Conservation (phyloP, 2,329 filamentous ascomycete genomes). For the Aspergillus flavus region DNA sequence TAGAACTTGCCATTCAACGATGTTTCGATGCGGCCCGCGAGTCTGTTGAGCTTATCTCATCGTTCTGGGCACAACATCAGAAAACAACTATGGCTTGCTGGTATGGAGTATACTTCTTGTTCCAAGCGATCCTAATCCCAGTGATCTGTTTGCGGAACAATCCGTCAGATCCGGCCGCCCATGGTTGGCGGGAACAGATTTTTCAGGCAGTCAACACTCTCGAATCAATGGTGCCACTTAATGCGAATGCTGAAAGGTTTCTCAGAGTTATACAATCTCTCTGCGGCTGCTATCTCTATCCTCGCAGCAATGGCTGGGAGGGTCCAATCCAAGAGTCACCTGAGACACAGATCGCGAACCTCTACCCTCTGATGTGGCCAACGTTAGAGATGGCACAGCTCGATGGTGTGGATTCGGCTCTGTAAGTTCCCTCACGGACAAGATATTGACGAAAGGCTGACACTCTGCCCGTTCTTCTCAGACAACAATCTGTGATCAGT, state of each 20-base stretch:
- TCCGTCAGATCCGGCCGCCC: not conserved
- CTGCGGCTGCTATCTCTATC: not conserved
- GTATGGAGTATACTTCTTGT: slow-evolving; percentile 40
- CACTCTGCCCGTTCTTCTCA: not conserved
- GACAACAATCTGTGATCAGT: not conserved
- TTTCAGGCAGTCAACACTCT: not conserved
- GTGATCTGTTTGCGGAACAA: not conserved
- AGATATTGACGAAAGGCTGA: not conserved
- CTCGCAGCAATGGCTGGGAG: not conserved
- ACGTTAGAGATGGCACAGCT: not conserved
- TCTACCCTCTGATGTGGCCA: not conserved
- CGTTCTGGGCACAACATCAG: slow-evolving; percentile 29
- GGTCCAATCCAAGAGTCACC: not conserved
- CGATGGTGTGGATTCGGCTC: not conserved
- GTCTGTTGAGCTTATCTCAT: not conserved
- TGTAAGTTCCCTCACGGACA: not conserved
- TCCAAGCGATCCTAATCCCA: slow-evolving; percentile 36
- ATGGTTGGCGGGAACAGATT: not conserved
- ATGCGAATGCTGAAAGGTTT: not conserved
- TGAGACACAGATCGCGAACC: not conserved
- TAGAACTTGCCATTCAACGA: not conserved
- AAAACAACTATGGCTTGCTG: slow-evolving; percentile 33
- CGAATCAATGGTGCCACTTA: not conserved
- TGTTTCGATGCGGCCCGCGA: not conserved
- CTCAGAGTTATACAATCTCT: not conserved